Evolutionary conservation across 345 rosid species (phyloP).

Genomic region (Passiflora organensis): DNA sequence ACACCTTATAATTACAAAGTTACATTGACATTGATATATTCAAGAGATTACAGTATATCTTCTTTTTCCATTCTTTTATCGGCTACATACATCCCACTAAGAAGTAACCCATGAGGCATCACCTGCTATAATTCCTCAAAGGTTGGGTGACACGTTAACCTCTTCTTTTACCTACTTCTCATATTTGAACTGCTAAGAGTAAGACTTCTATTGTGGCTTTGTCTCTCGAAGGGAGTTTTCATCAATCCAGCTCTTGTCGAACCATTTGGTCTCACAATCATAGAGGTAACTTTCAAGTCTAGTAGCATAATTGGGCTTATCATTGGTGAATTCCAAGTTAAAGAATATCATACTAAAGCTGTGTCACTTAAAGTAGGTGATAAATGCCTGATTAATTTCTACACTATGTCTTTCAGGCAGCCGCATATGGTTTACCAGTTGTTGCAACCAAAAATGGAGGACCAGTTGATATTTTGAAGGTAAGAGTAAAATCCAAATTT

Average conservation of each 20-base stretch:
- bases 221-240: slow-evolving; percentile 59
- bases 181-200: slow-evolving; percentile 20
- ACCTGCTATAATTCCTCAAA: not conserved
- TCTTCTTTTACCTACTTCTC: slow-evolving; percentile 7
- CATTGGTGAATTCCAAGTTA: not conserved
- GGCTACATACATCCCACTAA: too few relatives aligned
- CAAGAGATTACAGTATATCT: too few relatives aligned
- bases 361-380: not conserved
- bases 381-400: not conserved
- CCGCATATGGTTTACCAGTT: slow-evolving; percentile 64
- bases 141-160: slow-evolving; percentile 3
- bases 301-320: not conserved
- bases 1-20: too few relatives aligned
- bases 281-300: slow-evolving; percentile 40
- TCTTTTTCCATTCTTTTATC: too few relatives aligned
- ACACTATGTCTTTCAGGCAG: slow-evolving; percentile 38
- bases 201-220: slow-evolving; percentile 22
- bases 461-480: slow-evolving; percentile 64
- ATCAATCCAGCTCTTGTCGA: slow-evolving; percentile 70
- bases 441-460: slow-evolving; percentile 73
- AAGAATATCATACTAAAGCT: not conserved
- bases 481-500: slow-evolving; percentile 19
- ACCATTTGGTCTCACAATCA: slow-evolving; percentile 66
- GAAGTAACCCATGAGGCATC: too few relatives aligned
- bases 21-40: too few relatives aligned